Conservation (phyloP, 2,329 filamentous ascomycete genomes). For the Thielaviopsis ethacetica region DNA sequence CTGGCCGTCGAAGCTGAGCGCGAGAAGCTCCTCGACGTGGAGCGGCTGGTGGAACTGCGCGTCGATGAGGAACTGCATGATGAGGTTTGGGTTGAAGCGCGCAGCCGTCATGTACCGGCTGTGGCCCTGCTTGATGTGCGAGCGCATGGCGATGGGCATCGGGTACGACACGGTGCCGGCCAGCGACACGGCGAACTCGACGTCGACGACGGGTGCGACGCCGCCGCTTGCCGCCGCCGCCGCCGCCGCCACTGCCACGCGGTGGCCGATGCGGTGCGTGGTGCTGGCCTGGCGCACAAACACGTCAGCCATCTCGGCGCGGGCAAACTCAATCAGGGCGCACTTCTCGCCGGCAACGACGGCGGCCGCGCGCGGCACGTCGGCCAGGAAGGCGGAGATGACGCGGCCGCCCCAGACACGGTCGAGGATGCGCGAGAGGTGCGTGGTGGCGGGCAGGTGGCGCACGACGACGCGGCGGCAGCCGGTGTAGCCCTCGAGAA, state of each 20-base stretch:
- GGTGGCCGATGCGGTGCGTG: neutral
- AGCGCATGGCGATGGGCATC: constrained; percentile 3
- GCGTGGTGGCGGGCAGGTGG: constrained; percentile 14
- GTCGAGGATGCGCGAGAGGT: constrained; percentile 3
- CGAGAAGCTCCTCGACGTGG: neutral
- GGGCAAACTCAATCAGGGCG: constrained; percentile 8
- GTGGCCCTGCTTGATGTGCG: constrained; percentile 9
- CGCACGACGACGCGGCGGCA: constrained; percentile 15
- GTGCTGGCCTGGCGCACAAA: neutral
- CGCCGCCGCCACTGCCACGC: too few relatives aligned
- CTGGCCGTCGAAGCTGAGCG: constrained; percentile 1
- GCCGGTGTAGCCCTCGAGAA: neutral
- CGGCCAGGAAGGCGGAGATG: neutral
- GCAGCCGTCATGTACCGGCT: constrained; percentile 4
- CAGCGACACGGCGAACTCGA: neutral
- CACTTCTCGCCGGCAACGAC: neutral
- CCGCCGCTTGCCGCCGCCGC: neutral
- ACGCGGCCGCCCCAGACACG: constrained; percentile 11
- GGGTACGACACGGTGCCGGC: constrained; percentile 3
- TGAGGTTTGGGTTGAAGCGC: constrained; percentile 3
- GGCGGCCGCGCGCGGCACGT: neutral
- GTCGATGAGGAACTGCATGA: constrained; percentile 3
- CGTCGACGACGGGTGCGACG: neutral
- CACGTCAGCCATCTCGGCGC: neutral
- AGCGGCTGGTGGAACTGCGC: neutral